Percentiles rank a stretch among this genome's conserved stretches.
Conservation (phyloP, 2,329 filamentous ascomycete species). For the Aspergillus sp. region DNA sequence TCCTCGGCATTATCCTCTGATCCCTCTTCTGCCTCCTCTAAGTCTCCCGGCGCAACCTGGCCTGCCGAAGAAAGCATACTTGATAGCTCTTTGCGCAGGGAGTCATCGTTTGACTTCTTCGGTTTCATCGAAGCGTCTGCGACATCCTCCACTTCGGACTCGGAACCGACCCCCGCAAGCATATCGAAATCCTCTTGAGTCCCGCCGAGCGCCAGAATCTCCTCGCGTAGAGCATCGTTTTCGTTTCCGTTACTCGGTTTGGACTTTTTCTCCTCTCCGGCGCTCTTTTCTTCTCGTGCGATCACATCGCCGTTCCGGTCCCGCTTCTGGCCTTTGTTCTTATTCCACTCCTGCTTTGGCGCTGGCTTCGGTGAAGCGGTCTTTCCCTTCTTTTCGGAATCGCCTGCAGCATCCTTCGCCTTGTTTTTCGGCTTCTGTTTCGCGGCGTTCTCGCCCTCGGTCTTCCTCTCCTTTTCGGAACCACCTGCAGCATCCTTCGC, state of each 20-base stretch:
- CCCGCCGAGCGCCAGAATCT: conserved; percentile 39
- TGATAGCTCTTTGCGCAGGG: conserved; percentile 32
- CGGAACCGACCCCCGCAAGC: conserved; percentile 36
- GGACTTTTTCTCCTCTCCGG: conserved; percentile 11
- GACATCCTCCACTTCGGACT: conserved; percentile 36
- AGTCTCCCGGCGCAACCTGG: conserved; percentile 27
- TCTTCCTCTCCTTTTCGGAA: conserved; percentile 31
- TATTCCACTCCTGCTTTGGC: conserved; percentile 13
- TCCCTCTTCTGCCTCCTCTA: conserved; percentile 27
- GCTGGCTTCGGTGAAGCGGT: conserved; percentile 12
- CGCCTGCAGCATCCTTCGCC: conserved; percentile 11
- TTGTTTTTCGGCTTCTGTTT: conserved; percentile 25
- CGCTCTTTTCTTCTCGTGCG: conserved; percentile 23
- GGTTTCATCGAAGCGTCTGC: conserved; percentile 13
- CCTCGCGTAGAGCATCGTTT: conserved; percentile 30
- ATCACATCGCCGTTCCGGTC: conserved; percentile 40
- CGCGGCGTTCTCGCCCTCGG: conserved; percentile 23
- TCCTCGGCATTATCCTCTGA: conserved; percentile 29
- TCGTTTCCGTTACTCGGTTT: conserved; percentile 13
- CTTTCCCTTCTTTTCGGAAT: conserved; percentile 15
- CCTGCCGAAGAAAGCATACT: conserved; percentile 28
- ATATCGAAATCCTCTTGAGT: conserved; percentile 42
- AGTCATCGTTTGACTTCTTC: conserved; percentile 22
- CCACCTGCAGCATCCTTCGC: conserved; percentile 13
- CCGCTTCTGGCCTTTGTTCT: conserved; percentile 34